These are phyloP conservation scores for Fomitopsis pulvina DNA, from an alignment of 768 basidiomycete species.

Conservation along the genomic window DNA sequence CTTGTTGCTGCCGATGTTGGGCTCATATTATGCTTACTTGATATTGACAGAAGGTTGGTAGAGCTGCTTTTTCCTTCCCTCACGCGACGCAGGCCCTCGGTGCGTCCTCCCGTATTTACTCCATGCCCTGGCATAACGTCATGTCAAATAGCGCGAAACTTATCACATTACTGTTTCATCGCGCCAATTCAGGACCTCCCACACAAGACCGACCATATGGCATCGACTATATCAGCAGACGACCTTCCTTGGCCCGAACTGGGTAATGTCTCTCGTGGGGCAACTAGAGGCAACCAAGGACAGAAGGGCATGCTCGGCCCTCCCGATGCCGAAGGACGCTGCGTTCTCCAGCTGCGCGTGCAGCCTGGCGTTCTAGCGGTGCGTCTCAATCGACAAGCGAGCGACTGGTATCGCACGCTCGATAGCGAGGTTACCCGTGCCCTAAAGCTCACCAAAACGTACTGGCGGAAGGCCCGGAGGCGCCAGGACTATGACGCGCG, in stretches of 20 bases:
- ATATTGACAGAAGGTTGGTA: neutral
- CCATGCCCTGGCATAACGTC: neutral
- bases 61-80: neutral
- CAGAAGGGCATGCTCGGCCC: constrained; percentile 74
- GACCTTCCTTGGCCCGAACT: constrained; percentile 85
- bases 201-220: neutral
- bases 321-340: constrained; percentile 70
- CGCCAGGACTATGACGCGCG: constrained; percentile 81
- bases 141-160: neutral
- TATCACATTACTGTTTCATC: neutral
- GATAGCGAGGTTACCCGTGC: constrained; percentile 76
- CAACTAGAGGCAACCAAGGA: constrained; percentile 80
- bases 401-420: constrained; percentile 77
- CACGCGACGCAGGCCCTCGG: neutral
- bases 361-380: constrained; percentile 80
- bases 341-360: constrained; percentile 71
- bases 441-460: constrained; percentile 79
- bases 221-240: constrained; percentile 42
- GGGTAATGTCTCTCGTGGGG: constrained; percentile 79
- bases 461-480: constrained; percentile 71
- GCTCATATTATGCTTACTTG: neutral
- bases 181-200: neutral
- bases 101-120: neutral
- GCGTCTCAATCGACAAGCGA: constrained; percentile 64
- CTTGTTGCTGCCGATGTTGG: neutral